Conservation (phyloP, 805 yeast species). For the Nakazawaea ernobii region DNA sequence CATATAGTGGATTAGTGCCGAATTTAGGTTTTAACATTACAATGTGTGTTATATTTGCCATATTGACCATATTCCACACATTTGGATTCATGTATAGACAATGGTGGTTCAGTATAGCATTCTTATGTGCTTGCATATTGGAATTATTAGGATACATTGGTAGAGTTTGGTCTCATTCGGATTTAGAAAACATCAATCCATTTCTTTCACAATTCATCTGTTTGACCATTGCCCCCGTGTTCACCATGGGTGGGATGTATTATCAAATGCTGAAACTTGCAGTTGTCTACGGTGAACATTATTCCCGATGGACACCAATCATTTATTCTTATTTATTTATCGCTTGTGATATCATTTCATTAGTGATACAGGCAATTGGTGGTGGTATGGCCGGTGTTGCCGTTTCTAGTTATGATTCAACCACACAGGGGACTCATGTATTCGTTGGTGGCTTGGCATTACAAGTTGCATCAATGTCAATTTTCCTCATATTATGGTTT, state of each 20-base stretch:
- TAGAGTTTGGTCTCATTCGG: slow-evolving; percentile 40
- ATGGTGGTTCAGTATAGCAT: slow-evolving; percentile 60
- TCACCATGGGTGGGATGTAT: slow-evolving; percentile 79
- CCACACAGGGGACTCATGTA: slow-evolving; percentile 49
- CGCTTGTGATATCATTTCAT: slow-evolving; percentile 55
- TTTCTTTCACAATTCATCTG: slow-evolving; percentile 63
- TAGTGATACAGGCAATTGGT: slow-evolving; percentile 67
- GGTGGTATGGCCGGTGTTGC: slow-evolving; percentile 65
- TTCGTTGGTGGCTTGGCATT: slow-evolving; percentile 77
- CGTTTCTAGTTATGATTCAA: slow-evolving; percentile 22
- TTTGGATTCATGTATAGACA: slow-evolving; percentile 43
- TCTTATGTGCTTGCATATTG: slow-evolving; percentile 49
- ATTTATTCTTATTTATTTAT: slow-evolving; percentile 62
- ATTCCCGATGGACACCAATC: slow-evolving; percentile 48
- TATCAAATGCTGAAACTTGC: slow-evolving; percentile 62
- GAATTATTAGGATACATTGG: slow-evolving; percentile 70
- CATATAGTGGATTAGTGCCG: slow-evolving; percentile 36
- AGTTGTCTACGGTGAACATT: slow-evolving; percentile 52
- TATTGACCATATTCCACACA: slow-evolving; percentile 37
- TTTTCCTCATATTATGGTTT: slow-evolving; percentile 47
- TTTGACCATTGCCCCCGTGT: slow-evolving; percentile 75
- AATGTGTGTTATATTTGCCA: slow-evolving; percentile 47
- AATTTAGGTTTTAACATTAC: slow-evolving; percentile 52
- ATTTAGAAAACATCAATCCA: slow-evolving; percentile 28
- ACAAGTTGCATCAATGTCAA: slow-evolving; percentile 66